A percentile compares a stretch with the other conserved stretches of the same genome.
Conservation (phyloP, 305 asterid genomes). For the Fraxinus albicans region DNA sequence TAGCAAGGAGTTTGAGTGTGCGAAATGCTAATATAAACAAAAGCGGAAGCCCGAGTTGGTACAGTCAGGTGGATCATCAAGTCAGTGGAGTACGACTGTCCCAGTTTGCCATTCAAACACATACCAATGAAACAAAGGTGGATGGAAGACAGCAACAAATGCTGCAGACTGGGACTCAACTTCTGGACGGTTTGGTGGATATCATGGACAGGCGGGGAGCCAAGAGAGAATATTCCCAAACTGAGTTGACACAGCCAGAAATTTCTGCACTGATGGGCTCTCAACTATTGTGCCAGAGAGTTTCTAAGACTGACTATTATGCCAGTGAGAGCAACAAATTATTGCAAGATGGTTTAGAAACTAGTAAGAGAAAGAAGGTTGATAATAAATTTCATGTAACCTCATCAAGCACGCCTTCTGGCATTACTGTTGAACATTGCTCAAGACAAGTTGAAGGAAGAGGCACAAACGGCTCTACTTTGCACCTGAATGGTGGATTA, state of each 20-base stretch:
- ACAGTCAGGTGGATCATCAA: slow-evolving; percentile 41
- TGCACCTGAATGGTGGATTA: slow-evolving; percentile 27
- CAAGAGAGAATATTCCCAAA: slow-evolving; percentile 39
- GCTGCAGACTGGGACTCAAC: slow-evolving; percentile 35
- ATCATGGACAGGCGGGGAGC: slow-evolving; percentile 37
- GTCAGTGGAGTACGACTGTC: slow-evolving; percentile 29
- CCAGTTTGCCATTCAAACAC: slow-evolving; percentile 38
- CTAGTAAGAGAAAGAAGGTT: slow-evolving; percentile 30
- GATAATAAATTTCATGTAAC: slow-evolving; percentile 31
- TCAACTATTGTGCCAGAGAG: slow-evolving; percentile 31
- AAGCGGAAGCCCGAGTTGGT: slow-evolving; percentile 24
- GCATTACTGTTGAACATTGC: slow-evolving; percentile 31
- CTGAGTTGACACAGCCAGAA: slow-evolving; percentile 31
- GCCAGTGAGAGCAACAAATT: slow-evolving; percentile 26
- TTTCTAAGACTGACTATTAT: slow-evolving; percentile 19
- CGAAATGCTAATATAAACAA: slow-evolving; percentile 39
- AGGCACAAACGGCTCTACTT: slow-evolving; percentile 33
- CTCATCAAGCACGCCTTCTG: slow-evolving; percentile 35
- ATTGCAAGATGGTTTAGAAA: slow-evolving; percentile 29
- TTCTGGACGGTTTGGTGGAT: slow-evolving; percentile 26
- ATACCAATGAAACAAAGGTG: slow-evolving; percentile 23
- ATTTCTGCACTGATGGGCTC: slow-evolving; percentile 36
- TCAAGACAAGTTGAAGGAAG: slow-evolving; percentile 33
- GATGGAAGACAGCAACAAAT: slow-evolving; percentile 36
- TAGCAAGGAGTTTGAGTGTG: slow-evolving; percentile 52